Evolutionary conservation across 192 early-diverging fungal species (phyloP), one percentile per base, ranked within the genome.

Genomic region (Coemansia asiatica): DNA sequence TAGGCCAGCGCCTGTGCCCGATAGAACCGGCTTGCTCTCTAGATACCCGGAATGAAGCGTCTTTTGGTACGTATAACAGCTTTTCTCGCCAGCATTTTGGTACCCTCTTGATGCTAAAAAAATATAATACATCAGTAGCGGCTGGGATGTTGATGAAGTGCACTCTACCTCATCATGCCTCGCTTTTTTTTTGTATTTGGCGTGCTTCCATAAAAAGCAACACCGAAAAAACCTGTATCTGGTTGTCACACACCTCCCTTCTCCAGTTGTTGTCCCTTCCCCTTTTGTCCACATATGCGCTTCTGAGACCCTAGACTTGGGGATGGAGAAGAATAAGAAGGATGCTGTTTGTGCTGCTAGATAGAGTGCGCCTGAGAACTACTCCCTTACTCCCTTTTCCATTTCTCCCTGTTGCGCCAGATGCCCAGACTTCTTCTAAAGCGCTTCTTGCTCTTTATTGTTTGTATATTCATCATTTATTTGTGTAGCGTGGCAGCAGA

Each of bases 401-500:
- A n/a, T n/a, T n/a, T n/a, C n/a, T n/a, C n/a, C n/a, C n/a, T n/a
- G n/a, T n/a, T n/a, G n/a, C n/a, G n/a, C n/a, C n/a, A n/a, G n/a
- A n/a, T n/a, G 22, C 53, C 27, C 22, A 10, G 23, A 25, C 18
- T 22, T 4, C 15, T 22, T 49, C 15, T 49, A 16, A 49, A 16
- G 48, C 48, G 18, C 21, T 18, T 16, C 18, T 49, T 49, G 15
- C 21, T 18, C 21, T 49, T 18, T 21, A 51, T 23, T 51, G 23
- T 19, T 23, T 2, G 19, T 21, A 22, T 23, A 2, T 23, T 2
- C 50, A 19, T 23, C 22, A 9, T n/a, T 51, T 51, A 21, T 22
- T 23, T 19, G 35, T 79, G 72, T 71, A 74, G 72, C 67, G 69
- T 50, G 67, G 71, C 48, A 51, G 69, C 66, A 68, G 57, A 61